These are phyloP conservation scores for Boletus rex-veris DNA, from an alignment of 768 basidiomycete species.

Conservation along the genomic window DNA sequence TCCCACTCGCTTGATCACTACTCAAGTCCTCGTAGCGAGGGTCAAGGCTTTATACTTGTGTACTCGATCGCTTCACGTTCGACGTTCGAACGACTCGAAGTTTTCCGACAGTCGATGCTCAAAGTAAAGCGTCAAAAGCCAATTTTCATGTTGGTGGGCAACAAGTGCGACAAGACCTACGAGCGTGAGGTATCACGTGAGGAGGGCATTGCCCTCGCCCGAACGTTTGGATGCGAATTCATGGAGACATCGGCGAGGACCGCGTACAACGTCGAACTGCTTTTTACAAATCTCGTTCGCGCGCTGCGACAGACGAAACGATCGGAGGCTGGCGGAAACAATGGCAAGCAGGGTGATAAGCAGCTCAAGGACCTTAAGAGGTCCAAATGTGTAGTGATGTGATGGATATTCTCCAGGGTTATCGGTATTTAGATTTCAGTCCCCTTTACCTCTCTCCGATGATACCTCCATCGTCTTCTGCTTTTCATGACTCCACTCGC, in stretches of 20 bases:
- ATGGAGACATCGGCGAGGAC: slow-evolving; percentile 98
- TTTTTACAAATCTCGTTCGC: slow-evolving; percentile 87
- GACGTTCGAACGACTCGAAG: slow-evolving; percentile 86
- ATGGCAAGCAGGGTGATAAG: slow-evolving; percentile 39
- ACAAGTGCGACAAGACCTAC: slow-evolving; percentile 91
- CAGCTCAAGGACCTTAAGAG: slow-evolving; percentile 44
- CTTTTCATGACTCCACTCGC: slow-evolving; percentile 26
- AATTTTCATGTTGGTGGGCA: slow-evolving; percentile 92
- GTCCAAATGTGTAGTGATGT: slow-evolving; percentile 77
- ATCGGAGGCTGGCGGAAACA: slow-evolving; percentile 44
- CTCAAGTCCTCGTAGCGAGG: slow-evolving; percentile 60
- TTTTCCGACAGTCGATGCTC: slow-evolving; percentile 86
- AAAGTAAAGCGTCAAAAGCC: slow-evolving; percentile 84
- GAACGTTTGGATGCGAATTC: slow-evolving; percentile 86
- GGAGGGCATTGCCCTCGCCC: slow-evolving; percentile 80
- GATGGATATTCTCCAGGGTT: slow-evolving; percentile 61
- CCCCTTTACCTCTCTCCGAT: slow-evolving; percentile 68
- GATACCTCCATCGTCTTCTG: slow-evolving; percentile 60
- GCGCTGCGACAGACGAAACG: slow-evolving; percentile 68
- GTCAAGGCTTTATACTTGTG: slow-evolving; percentile 96
- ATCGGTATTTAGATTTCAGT: slow-evolving; percentile 63
- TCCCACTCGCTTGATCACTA: slow-evolving; percentile 2
- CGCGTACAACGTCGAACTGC: slow-evolving; percentile 83
- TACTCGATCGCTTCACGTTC: slow-evolving; percentile 95
- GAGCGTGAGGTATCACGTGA: slow-evolving; percentile 90